Conservation (phyloP, 2,329 filamentous ascomycete species). For the Zasmidium angulare region DNA sequence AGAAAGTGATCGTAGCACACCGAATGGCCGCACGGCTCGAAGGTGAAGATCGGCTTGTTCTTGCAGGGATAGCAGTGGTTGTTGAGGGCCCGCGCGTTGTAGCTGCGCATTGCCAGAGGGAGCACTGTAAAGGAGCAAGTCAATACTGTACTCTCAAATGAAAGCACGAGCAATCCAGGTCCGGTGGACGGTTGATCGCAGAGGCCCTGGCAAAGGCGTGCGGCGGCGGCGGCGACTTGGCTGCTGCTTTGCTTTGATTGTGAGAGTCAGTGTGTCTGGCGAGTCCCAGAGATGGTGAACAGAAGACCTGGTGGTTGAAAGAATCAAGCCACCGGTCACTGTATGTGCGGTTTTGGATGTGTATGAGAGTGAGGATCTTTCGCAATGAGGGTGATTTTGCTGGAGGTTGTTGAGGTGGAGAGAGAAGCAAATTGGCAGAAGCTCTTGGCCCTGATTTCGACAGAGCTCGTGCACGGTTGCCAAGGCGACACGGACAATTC, state of each 20-base stretch:
- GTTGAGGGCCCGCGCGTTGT: background rate
- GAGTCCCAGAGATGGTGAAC: too few relatives aligned
- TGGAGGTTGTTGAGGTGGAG: background rate
- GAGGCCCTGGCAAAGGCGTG: too few relatives aligned
- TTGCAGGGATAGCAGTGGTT: background rate
- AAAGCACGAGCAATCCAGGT: background rate
- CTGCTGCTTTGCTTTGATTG: too few relatives aligned
- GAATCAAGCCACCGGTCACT: too few relatives aligned
- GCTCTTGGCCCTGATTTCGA: too few relatives aligned
- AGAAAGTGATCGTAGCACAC: background rate
- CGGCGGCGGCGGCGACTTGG: too few relatives aligned
- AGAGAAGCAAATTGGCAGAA: background rate
- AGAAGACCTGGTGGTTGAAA: too few relatives aligned
- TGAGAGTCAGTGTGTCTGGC: too few relatives aligned
- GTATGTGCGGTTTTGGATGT: too few relatives aligned
- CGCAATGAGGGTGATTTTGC: background rate
- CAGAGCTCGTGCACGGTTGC: background rate
- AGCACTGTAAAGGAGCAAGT: background rate
- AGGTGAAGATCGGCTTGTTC: background rate
- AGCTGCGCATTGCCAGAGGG: background rate
- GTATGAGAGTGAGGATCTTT: background rate
- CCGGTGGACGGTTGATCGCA: too few relatives aligned
- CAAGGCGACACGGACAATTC: background rate
- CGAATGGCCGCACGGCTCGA: background rate
- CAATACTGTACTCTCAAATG: background rate